These are phyloP conservation scores for Kwoniella pini DNA, from an alignment of 768 basidiomycete genomes.

Conservation along the genomic window DNA sequence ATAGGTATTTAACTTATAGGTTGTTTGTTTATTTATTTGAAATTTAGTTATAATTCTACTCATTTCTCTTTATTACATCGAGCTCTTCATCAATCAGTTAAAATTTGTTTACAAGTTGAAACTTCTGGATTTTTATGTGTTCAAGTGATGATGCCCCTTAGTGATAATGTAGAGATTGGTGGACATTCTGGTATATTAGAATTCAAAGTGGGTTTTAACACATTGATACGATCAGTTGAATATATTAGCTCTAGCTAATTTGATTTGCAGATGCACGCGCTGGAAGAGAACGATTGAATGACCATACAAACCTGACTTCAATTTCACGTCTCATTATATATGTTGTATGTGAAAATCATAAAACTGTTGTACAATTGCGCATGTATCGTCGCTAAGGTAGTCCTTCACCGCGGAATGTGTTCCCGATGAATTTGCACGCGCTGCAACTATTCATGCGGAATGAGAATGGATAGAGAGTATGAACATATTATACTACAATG, in stretches of 20 bases:
- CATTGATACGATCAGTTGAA: too few relatives aligned
- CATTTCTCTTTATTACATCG: conserved; percentile 71
- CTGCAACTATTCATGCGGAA: background rate
- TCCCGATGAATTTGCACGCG: too few relatives aligned
- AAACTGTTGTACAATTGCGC: background rate
- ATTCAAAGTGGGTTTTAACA: conserved; percentile 67
- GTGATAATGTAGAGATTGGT: conserved; percentile 53
- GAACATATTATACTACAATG: background rate
- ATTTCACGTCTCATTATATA: too few relatives aligned
- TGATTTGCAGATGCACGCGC: conserved; percentile 37
- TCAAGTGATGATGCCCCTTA: conserved; percentile 80
- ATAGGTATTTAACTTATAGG: too few relatives aligned
- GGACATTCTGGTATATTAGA: conserved; percentile 73
- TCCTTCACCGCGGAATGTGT: too few relatives aligned
- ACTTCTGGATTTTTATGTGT: conserved; percentile 77
- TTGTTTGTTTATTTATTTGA: too few relatives aligned
- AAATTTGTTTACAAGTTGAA: conserved; percentile 86
- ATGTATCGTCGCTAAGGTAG: too few relatives aligned
- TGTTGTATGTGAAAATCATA: too few relatives aligned
- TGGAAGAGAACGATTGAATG: conserved; percentile 37
- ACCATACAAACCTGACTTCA: background rate
- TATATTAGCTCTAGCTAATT: background rate
- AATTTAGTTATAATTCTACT: conserved; percentile 72
- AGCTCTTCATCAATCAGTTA: conserved; percentile 78
- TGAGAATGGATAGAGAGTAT: background rate